These are phyloP conservation scores for Triglochin maritima DNA, from an alignment of 106 monocot genomes.

Conservation along the genomic window DNA sequence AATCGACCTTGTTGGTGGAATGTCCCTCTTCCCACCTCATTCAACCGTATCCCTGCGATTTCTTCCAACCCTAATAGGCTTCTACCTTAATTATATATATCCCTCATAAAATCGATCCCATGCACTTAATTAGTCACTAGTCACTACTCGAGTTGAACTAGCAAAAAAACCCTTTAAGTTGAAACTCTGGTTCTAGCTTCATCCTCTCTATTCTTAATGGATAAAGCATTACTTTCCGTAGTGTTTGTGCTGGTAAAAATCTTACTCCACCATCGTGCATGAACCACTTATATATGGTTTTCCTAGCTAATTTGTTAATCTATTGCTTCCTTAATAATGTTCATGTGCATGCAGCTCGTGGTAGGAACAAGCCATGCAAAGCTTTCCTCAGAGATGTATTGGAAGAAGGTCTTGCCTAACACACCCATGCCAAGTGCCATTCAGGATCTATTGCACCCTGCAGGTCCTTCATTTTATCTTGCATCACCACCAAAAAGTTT, in stretches of 20 bases:
- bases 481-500: background rate
- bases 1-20: background rate
- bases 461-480: background rate
- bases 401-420: constrained; percentile 22
- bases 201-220: background rate
- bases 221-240: background rate
- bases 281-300: background rate
- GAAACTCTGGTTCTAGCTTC: no score
- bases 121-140: no score
- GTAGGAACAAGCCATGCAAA: constrained; percentile 12
- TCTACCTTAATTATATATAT: background rate
- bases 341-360: constrained; percentile 15
- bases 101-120: background rate
- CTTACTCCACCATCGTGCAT: no score
- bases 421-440: constrained; percentile 17
- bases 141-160: no score
- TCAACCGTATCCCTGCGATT: background rate
- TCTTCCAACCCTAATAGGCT: background rate
- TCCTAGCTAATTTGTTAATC: background rate
- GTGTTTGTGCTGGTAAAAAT: background rate
- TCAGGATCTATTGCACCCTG: constrained; percentile 7
- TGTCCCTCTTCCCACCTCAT: background rate
- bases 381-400: constrained; percentile 15
- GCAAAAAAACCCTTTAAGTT: no score
- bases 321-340: background rate